Evolutionary conservation across 352 stramenopile species (phyloP), one percentile per base, ranked within the genome.

Genomic region (Plasmopara viticola): DNA sequence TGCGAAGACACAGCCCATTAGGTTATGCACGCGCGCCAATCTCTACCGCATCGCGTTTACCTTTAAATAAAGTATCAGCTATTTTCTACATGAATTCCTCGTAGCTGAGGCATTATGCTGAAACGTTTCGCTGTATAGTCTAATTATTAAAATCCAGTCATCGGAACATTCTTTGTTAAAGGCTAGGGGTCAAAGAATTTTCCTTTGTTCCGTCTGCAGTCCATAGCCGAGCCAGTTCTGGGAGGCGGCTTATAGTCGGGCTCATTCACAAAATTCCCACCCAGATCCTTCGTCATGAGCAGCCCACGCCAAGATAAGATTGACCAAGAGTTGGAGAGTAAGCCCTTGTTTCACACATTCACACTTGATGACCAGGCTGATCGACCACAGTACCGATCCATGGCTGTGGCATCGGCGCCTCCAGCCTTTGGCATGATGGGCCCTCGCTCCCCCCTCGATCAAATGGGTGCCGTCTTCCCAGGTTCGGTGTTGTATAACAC

Each of bases 281-380:
- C 17, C 48, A 51, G 53, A 44, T 13, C 44, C 14, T n/a, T 30
- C 49, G 31, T 29, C 20, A 70, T 70, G 62, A 66, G 62, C 28
- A 70, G 57, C 42, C 62, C 61, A 29, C 51, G 61, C 39, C 45
- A 61, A 49, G 58, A 64, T 39, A 60, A 78, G 49, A 60, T 68
- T 66, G 52, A 68, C 38, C 53, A 63, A 40, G 42, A 56, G 40
- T 74, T 90, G 59, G 84, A 86, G 41, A 77, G 89, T 51, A 90
- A 96, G 41, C 90, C 72, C 66, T 44, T 62, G 33, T 85, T 74
- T 55, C 48, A 51, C 39, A 68, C 60, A 12, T 34, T 88, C 25
- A 60, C 53, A 13, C 63, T 70, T 35, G 66, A 77, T 48, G 74
- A 87, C 6, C 54, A 78, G 43, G 51, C 65, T 4, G 74, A 86